Base-by-base conservation (phyloP, 441 rosid genomes). In the Rhodomyrtus psidioides region DNA sequence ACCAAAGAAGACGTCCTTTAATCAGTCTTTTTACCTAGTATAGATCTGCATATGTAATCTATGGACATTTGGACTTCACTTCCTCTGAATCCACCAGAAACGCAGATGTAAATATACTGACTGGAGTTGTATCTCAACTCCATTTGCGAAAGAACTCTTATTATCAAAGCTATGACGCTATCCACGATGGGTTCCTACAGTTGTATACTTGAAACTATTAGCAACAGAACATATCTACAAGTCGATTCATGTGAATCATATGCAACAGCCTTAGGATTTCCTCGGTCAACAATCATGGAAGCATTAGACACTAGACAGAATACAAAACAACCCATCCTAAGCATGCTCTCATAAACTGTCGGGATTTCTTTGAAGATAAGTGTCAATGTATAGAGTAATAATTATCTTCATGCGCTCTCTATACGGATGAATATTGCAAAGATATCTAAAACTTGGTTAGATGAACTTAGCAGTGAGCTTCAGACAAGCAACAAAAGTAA, bases 31-130 rank as follows among this genome's bases (percentile, higher is more conserved):
- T 88, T 85, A 96, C 98, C 98, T 97, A 96, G 87, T 91, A 97
- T 2, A 96, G 88, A 84, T 97, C 99, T 4, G 99, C 99, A 62
- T 96, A 94, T 1, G 99, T 92, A 86, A 96, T 92, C 86, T 93
- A 96, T 3, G 96, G 96, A 91, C 94, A 92, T 83, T 94, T 94
- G 84, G 93, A 92, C 90, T 95, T 96, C 92, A 97, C 96, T 46
- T 91, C 93, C 90, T 94, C 99, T 97, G 92, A 3, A 82, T n/a
- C 59, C 55, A 82, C 53, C 83, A 90, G 79, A 86, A 84, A 88
- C 86, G 83, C 88, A 83, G n/a, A 88, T 6, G 82, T 86, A 26
- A 81, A 53, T 51, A 81, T 46, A 81, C 54, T 26, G 24, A 24
- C 1, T 26, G 34, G 51, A 81, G 55, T 81, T 34, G 19, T 34